Evolutionary conservation across 2,329 filamentous ascomycete species (phyloP).

Genomic region (Xylariaceae sp.): DNA sequence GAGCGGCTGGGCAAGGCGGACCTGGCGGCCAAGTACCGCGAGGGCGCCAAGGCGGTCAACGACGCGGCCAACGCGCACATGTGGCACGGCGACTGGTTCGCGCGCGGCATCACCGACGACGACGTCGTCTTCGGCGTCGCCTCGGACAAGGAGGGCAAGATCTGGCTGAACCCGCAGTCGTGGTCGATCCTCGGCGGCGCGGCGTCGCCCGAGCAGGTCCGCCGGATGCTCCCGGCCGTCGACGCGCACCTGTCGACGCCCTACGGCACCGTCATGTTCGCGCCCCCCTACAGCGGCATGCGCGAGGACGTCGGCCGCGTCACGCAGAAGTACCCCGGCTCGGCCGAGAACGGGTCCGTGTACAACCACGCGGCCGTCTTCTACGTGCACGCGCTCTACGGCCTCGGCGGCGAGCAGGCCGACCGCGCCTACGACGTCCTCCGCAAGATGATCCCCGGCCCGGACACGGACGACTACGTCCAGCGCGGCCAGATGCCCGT

Average conservation of each 20-base stretch:
- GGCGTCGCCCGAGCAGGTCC: constrained; percentile 36
- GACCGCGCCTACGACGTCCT: constrained; percentile 48
- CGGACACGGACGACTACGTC: constrained; percentile 43
- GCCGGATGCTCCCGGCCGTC: constrained; percentile 42
- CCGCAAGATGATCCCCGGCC: constrained; percentile 50
- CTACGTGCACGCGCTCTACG: constrained; percentile 50
- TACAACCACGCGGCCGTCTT: constrained; percentile 54
- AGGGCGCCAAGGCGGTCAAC: constrained; percentile 42
- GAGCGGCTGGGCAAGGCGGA: constrained; percentile 37
- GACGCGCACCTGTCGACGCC: constrained; percentile 48
- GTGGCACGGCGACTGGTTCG: constrained; percentile 53
- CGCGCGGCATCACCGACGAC: constrained; percentile 53
- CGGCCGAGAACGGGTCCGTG: constrained; percentile 53
- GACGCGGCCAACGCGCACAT: constrained; percentile 45
- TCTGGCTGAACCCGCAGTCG: constrained; percentile 54
- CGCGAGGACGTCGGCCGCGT: constrained; percentile 54
- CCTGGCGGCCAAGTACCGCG: constrained; percentile 40
- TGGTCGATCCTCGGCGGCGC: constrained; percentile 52
- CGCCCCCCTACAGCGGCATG: constrained; percentile 48
- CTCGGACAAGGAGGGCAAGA: constrained; percentile 46
- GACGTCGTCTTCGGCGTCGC: constrained; percentile 46
- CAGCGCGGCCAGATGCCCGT: constrained; percentile 51
- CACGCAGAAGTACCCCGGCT: constrained; percentile 52
- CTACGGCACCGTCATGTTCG: constrained; percentile 52
- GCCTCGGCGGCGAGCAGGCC: constrained; percentile 39